Base-by-base conservation (phyloP, 1,284 basidiomycete genomes). In the Tremellales sp. region DNA sequence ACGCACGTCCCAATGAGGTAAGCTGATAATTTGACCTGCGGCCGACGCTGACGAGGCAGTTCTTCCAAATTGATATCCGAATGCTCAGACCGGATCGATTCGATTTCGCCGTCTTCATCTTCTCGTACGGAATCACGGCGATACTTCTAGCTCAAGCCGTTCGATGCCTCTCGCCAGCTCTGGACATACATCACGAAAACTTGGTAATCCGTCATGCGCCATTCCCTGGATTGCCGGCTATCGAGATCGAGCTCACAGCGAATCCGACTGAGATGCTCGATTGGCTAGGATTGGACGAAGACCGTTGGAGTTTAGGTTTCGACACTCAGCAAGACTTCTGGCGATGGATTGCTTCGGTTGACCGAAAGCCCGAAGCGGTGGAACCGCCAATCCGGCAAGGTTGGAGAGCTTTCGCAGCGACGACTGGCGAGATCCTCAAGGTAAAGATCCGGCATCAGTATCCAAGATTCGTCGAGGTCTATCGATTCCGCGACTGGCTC, bases 11-110 rank as follows among this genome's bases (percentile, higher is more conserved):
- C 3, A 43, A 53, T 1, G 43, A 49, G 26, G 48, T 52, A 17
- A 36, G 33, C 13, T 36, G 6, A 5, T 6, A 5, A 15, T 36
- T 4, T 36, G 33, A 36, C 19, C 15, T 5, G 4, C 15, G 6
- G 33, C 29, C 29, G 15, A n/a, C 24, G 37, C 37, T 21, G 43
- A 43, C 10, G 3, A 6, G 33, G 33, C 39, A 51, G 36, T 67
- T 65, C 53, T 67, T 56, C 49, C 65, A 68, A 43, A 46, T 68
- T 46, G 68, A 71, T 44, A 36, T 68, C 7, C 45, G 61, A 13
- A 43, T 67, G 40, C 23, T 56, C 24, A 50, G 58, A 2, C 50
- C 59, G 5, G 12, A 13, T 1, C 33, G 31, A 15, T 15, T 61
- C 33, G 35, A 41, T 3, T 63, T 64, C 45, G 42, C 39, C 29